Evolutionary conservation across 2,329 filamentous ascomycete genomes (phyloP), one percentile per base, ranked within the genome.

Genomic region (Bipolaris gigantea): DNA sequence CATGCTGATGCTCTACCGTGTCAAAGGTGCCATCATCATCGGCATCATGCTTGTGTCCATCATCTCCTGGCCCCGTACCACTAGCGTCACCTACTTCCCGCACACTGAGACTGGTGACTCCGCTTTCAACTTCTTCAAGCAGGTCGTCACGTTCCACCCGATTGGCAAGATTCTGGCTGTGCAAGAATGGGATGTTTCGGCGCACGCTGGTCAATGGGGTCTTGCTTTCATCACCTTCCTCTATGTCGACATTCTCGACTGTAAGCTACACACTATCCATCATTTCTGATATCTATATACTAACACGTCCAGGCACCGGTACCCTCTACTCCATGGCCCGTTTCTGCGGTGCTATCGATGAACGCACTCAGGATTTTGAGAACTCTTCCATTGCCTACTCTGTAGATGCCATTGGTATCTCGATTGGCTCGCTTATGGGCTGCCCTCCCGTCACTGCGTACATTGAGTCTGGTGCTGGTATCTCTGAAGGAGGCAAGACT

Each of bases 281-380:
- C 5, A 10, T 11, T 13, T 7, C 10, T 34, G 25, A 19, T 3
- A 0, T 21, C 11, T 30, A 35, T 30, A 35, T 15, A 19, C 55
- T 62, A 48, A 63, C 40, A 27, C 44, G 1, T 8, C 11, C 36
- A 66, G 63, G 57, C 61, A 96, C 91, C 0, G 91, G 90, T 64
- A 95, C 90, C 1, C 78, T 95, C 55, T 96, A 95, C 77, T 89
- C 89, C 18, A 95, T 96, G 90, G 91, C 91, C 16, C 86, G 88
- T 27, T 94, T 93, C 73, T 88, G 87, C 61, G 85, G 89, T 40
- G 84, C 89, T 51, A 87, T 95, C 68, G 89, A 96, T 63, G 88
- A 90, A 63, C 82, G 85, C 46, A 94, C 90, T 0, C 88, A 92
- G 68, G 91, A 96, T 70, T 96, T 96, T 58, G 90, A 95, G 73